Percentiles rank a stretch among this genome's conserved stretches.
phyloP scores from a whole-genome alignment of 495 filamentous ascomycete species.

The Pyrenopolyporus hunteri region DNA sequence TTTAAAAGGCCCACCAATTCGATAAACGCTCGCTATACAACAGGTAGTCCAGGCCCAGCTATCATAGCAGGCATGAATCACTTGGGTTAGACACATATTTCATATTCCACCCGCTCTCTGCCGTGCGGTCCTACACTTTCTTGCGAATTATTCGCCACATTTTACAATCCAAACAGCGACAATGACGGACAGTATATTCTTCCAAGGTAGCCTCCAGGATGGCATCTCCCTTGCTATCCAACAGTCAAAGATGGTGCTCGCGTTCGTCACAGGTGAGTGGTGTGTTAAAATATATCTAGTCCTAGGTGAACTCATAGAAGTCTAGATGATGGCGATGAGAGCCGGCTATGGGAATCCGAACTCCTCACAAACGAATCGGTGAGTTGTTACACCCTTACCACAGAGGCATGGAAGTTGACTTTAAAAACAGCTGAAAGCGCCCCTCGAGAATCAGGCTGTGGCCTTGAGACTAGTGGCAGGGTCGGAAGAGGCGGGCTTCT shows the following conservation, averaged over 20 bases:
- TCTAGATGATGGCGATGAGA: constrained; percentile 67
- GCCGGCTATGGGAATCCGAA: constrained; percentile 75
- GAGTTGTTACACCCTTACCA: constrained; percentile 3
- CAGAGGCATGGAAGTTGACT: background rate
- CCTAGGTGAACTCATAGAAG: background rate
- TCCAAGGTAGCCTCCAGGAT: constrained; percentile 74
- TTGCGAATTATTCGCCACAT: background rate
- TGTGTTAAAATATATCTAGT: background rate
- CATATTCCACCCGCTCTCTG: background rate
- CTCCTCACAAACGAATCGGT: constrained; percentile 70
- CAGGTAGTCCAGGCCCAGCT: too few relatives aligned
- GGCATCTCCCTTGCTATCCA: constrained; percentile 78
- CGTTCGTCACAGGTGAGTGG: constrained; percentile 56
- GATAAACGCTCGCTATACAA: too few relatives aligned
- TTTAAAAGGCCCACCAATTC: too few relatives aligned
- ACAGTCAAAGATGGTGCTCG: constrained; percentile 56
- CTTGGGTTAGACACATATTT: too few relatives aligned
- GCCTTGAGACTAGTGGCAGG: constrained; percentile 70
- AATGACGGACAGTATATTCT: constrained; percentile 67
- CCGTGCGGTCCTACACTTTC: background rate
- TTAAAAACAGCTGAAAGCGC: constrained; percentile 44
- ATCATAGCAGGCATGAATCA: too few relatives aligned
- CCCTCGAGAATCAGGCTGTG: constrained; percentile 65
- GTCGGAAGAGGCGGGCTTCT: constrained; percentile 77
- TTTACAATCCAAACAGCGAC: background rate